Conservation (phyloP, 768 basidiomycete genomes). For the Piloderma croceum region DNA sequence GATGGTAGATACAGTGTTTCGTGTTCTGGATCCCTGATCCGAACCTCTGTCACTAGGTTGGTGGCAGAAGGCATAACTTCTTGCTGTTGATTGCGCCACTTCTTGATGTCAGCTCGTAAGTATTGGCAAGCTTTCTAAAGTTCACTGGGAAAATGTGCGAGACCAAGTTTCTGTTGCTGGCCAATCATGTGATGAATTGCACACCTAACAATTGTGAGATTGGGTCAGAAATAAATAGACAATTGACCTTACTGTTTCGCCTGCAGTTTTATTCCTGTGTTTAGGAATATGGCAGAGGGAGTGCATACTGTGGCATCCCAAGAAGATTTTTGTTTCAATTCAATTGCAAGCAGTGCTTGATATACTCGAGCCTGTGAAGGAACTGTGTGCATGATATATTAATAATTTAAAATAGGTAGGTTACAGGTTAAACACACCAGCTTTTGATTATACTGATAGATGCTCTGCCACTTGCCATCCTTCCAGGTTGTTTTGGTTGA, state of each 20-base stretch:
- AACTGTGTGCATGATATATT: no score
- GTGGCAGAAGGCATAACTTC: background rate
- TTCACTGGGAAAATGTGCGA: background rate
- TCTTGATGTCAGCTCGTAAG: background rate
- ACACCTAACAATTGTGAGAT: background rate
- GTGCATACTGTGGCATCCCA: no score
- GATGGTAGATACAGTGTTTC: slow-evolving; percentile 5
- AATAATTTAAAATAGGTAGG: no score
- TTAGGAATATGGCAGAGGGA: slow-evolving; percentile 2
- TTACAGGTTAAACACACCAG: background rate
- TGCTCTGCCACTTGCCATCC: background rate
- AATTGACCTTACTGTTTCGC: slow-evolving; percentile 1
- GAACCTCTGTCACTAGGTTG: background rate
- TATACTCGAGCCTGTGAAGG: no score
- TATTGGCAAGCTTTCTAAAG: background rate
- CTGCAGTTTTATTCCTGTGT: slow-evolving; percentile 1
- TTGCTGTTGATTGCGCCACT: background rate
- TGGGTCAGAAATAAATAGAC: background rate
- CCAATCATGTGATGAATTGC: background rate
- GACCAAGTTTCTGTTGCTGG: background rate
- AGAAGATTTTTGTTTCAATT: no score
- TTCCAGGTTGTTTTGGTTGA: background rate
- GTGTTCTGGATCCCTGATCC: background rate
- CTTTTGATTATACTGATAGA: background rate
- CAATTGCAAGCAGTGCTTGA: no score